A percentile compares a stretch with the other conserved stretches of the same genome.
These are phyloP conservation scores for Penicillium goetzii DNA, from an alignment of 495 filamentous ascomycete species.

Conservation along the genomic window DNA sequence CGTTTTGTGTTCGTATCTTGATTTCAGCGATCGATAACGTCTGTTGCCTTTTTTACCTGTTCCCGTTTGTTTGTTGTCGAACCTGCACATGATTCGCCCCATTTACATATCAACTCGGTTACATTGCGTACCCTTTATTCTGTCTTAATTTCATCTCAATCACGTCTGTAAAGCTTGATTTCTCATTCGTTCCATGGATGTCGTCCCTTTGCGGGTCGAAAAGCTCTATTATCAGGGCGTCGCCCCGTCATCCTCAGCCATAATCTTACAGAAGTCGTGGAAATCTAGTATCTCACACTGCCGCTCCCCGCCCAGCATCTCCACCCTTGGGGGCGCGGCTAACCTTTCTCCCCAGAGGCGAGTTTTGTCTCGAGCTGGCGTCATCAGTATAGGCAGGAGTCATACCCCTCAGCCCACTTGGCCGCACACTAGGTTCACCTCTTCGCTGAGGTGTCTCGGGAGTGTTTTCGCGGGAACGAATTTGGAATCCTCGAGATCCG, in stretches of 20 bases:
- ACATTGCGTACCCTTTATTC: conserved; percentile 9
- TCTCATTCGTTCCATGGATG: neutral
- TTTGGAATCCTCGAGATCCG: conserved; percentile 32
- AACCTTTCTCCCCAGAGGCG: conserved; percentile 36
- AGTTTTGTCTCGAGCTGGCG: conserved; percentile 20
- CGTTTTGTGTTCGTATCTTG: conserved; percentile 20
- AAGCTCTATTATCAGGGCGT: neutral
- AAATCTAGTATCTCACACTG: conserved; percentile 17
- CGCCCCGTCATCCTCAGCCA: neutral
- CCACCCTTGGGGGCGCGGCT: conserved; percentile 17
- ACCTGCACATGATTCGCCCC: conserved; percentile 24
- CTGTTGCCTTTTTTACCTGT: conserved; percentile 13
- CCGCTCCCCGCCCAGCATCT: conserved; percentile 18
- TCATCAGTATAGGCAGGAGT: conserved; percentile 33
- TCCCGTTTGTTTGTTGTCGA: conserved; percentile 14
- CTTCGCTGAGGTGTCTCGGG: conserved; percentile 40
- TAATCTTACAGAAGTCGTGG: conserved; percentile 20
- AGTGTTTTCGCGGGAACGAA: conserved; percentile 47
- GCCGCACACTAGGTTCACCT: conserved; percentile 28
- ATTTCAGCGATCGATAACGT: conserved; percentile 28
- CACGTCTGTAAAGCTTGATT: neutral
- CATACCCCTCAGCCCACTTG: conserved; percentile 32
- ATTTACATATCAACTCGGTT: conserved; percentile 21
- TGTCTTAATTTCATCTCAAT: neutral
- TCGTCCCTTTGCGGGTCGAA: neutral